Evolutionary conservation across 2,329 filamentous ascomycete genomes (phyloP), one percentile per base, ranked within the genome.

Genomic region (Chaetomiaceae sp.): DNA sequence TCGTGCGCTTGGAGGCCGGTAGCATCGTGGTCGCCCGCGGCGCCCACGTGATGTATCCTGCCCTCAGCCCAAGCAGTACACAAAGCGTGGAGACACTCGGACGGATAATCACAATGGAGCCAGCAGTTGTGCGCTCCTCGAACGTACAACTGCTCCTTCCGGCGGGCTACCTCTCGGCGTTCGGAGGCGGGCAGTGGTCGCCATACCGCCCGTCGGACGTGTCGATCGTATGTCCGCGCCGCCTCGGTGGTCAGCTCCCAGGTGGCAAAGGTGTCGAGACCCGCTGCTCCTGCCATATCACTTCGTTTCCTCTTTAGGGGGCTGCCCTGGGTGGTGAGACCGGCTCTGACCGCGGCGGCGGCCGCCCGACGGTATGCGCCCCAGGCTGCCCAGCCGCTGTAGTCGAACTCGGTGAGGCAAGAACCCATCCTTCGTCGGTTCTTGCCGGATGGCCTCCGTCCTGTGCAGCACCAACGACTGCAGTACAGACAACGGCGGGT

Each of bases 401-500:
- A 65, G 54, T 69, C 65, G 38, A 67, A 67, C 38, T 61, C 54
- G 47, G 57, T 17, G 3, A 17, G 22, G 17, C 27, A 3, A 29
- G 9, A 29, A 29, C n/a, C n/a, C n/a, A n/a, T n/a, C n/a, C n/a
- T n/a, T n/a, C 33, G 14, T 2, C 11, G 27, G 4, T 18, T 22
- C 24, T 14, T 33, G 18, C 12, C 12, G 29, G 12, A 53, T 47
- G 17, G 39, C 39, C 3, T 48, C n/a, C 20, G 56, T 17, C 59
- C 56, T 19, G 56, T 60, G 57, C 69, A 69, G 49, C 64, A 60
- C 24, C 38, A 40, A 57, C 68, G 65, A 44, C 58, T 57, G 60
- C 69, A 69, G 32, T 62, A 57, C 37, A 72, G 62, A 42, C 70
- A 67, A 18, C 63, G 59, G 9, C 64, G 62, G 36, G 67, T 70